Evolutionary conservation across 352 stramenopile species (phyloP), one percentile per base, ranked within the genome.

Genomic region (Blastocystis sp.): DNA sequence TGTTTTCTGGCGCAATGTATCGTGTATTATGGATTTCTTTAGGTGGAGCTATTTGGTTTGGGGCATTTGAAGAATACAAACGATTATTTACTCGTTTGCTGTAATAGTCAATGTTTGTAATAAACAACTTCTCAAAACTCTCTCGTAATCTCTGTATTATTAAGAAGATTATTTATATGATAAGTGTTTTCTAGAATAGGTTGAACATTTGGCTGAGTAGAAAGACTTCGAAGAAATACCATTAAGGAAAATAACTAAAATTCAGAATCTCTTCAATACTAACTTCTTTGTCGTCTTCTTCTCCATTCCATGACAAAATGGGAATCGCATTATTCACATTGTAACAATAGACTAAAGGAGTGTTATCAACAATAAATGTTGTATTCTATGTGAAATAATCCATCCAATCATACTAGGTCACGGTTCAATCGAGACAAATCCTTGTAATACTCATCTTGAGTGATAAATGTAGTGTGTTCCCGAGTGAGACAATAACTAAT

Each of bases 31-130:
- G 75, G 75, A 86, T 86, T 42, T 78, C 75, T 24, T 29, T 86
- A 16, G 75, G 75, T 6, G 75, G 75, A 35, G 75, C 75, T 21
- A 29, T 86, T n/a, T 86, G 61, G 57, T 86, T 86, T 77, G 49
- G 75, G 16, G 57, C 75, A 46, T 86, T 74, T 39, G 75, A 86
- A 77, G 46, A 77, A 29, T 86, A 80, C 43, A 24, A 49, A 16
- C 21, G 42, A 19, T 24, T 49, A 32, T 19, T 80, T n/a, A 16
- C 39, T 39, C 69, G 42, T 43, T 80, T 59, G 14, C 42, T 80
- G 16, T 51, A 56, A 52, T 46, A 46, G 1, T 46, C 16, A n/a
- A 39, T 32, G 14, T 69, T 69, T 46, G 12, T 19, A 80, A 80
- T 42, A 80, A 80, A 80, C 21, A 63, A 4, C 11, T 39, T 58